Evolutionary conservation across 257 asterid species (phyloP), one percentile per base, ranked within the genome.

Genomic region (Rhazya stricta): DNA sequence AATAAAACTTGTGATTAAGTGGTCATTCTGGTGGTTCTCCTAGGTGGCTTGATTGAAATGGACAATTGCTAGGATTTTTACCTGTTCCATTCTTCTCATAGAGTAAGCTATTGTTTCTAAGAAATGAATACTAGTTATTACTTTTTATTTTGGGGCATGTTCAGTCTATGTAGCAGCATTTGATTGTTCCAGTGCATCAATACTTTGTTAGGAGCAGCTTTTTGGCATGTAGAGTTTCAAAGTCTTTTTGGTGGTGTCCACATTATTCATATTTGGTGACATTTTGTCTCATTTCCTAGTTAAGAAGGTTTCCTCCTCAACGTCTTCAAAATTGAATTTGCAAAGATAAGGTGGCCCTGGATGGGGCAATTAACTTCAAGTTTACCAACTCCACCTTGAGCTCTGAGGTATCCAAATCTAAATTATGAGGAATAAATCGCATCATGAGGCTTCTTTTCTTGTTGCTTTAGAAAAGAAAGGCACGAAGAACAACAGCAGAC

Each of bases 301-400:
- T 50, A 50, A 50, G n/a, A 13, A 50, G 56, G 21, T 15, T 50
- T n/a, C 56, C 5, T n/a, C 25, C 7, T 4, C 25, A 2, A 15
- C 23, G 0, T 0, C 46, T 50, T 69, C 45, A 36, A 13, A 27
- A 34, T 43, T 36, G 25, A 66, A 19, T 30, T 4, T 6, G 41
- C 18, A 41, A 66, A 23, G 71, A 13, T 8, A 39, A 66, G 57
- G 10, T 51, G 46, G 74, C 43, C 43, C n/a, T 27, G 41, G 23
- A 1, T 57, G 36, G 9, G 56, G 56, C 18, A 21, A 45, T 42
- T 39, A 42, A 43, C 32, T 27, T 15, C 34, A 69, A 46, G 30
- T 69, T 72, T 50, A 65, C 78, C 73, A 67, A 65, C 78, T 71
- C 46, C 45, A 27, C 62, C 23, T 70, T 48, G 12, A 19, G 58